Conservation (phyloP, 2,329 filamentous ascomycete genomes). For the Scopulariopsis brevicaulis region DNA sequence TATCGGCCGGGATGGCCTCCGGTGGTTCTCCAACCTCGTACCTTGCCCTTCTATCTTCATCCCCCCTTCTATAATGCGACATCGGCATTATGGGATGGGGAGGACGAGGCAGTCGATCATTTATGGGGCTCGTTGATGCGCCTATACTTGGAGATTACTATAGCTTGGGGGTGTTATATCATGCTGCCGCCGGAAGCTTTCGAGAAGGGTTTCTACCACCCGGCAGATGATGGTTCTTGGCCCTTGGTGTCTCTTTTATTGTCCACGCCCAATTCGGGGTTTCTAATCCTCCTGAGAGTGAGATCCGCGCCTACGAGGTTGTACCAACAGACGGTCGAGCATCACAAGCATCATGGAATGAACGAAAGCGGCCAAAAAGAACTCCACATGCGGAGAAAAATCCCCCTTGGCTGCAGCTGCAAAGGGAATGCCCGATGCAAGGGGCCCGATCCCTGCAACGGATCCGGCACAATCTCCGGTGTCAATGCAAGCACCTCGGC, state of each 20-base stretch:
- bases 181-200: neutral
- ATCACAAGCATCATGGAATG: too few species aligned
- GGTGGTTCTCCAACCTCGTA: neutral
- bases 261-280: neutral
- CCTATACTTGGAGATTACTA: neutral
- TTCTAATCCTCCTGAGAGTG: too few species aligned
- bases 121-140: neutral
- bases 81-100: neutral
- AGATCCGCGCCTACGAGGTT: too few species aligned
- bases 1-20: neutral
- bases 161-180: neutral
- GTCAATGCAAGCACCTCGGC: neutral
- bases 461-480: neutral
- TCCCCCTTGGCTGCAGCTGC: neutral
- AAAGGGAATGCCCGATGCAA: neutral
- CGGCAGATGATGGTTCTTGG: neutral
- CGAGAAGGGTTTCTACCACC: neutral
- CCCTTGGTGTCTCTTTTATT: neutral
- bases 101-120: neutral
- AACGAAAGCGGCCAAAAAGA: too few species aligned
- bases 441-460: neutral
- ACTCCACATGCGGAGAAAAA: too few species aligned
- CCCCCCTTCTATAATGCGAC: neutral
- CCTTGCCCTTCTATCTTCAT: neutral
- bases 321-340: too few species aligned